Evolutionary conservation across 495 filamentous ascomycete species (phyloP), one percentile per base, ranked within the genome.

Genomic region (Trichocladium uniseriatum): DNA sequence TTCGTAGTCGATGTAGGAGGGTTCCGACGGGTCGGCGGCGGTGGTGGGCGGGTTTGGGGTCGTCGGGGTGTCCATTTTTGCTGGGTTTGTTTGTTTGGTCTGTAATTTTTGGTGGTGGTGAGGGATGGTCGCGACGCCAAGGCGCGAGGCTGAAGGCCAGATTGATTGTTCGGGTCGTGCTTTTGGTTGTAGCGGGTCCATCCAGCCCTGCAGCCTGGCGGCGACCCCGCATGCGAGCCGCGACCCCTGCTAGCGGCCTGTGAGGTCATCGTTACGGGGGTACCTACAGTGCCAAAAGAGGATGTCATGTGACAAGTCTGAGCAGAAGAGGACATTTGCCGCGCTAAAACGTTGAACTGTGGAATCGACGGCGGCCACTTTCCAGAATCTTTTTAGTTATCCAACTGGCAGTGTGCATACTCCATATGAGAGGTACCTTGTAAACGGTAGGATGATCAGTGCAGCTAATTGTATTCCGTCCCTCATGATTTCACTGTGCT

Each of bases 1-100:
- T 58, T 94, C 87, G 69, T 95, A 95, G 74, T 98, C 89, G 65
- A 98, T 90, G 71, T 98, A 98, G 14, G 91, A 94, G 15, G 81
- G 77, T 39, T 84, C 82, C 24, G 72, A 70, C 18, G 63, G 59
- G 42, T 60, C 32, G 38, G 28, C 19, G 38, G 55, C 55, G 51
- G 58, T 54, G 52, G 54, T 44, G 47, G 54, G 38, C 15, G 38
- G 36, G 27, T 32, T 46, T 1, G 45, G 27, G 31, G 43, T 34
- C 5, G 29, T 16, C 5, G 51, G 28, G 11, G 14, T 7, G 43
- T n/a, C 40, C 39, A 45, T 45, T 22, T 8, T 32, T 1, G 5
- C 0, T 20, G 28, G 24, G 31, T 38, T 29, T 36, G 31, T 20
- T 18, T 29, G 2, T 43, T 28, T 43, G 24, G 24, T 27, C 4